Percentiles rank a stretch among this genome's conserved stretches.
Conservation (phyloP, 2,329 filamentous ascomycete species). For the Epichloe hybrida region DNA sequence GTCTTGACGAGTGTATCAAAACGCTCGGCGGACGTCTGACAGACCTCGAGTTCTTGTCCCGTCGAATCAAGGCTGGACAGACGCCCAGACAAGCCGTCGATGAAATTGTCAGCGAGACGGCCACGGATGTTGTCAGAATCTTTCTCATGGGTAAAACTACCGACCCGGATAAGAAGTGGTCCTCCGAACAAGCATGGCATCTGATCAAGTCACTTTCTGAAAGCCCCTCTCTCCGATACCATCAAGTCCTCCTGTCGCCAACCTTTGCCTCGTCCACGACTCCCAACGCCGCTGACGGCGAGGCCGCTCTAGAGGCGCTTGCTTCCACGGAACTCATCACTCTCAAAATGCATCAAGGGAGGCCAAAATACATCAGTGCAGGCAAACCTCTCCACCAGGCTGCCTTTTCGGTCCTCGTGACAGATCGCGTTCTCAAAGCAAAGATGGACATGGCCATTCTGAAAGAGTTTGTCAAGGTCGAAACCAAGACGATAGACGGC, state of each 20-base stretch:
- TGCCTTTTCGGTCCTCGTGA: conserved; percentile 59
- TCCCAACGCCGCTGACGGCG: conserved; percentile 43
- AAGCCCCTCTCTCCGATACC: conserved; percentile 59
- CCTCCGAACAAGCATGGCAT: conserved; percentile 77
- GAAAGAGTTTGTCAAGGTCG: conserved; percentile 53
- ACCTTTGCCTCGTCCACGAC: conserved; percentile 51
- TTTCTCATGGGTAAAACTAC: conserved; percentile 57
- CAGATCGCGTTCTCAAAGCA: conserved; percentile 59
- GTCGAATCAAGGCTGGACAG: conserved; percentile 77
- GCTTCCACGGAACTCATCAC: conserved; percentile 78
- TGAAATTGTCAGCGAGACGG: conserved; percentile 80
- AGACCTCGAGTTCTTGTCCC: conserved; percentile 86
- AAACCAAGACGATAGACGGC: conserved; percentile 63
- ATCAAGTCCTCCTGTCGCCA: conserved; percentile 66
- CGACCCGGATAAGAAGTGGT: conserved; percentile 50
- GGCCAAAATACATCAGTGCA: conserved; percentile 63
- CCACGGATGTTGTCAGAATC: conserved; percentile 85
- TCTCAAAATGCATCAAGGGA: conserved; percentile 58
- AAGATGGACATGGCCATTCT: conserved; percentile 61
- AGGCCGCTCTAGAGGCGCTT: conserved; percentile 64
- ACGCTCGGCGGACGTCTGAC: conserved; percentile 83
- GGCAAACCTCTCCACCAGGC: conserved; percentile 79
- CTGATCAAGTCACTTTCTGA: conserved; percentile 66
- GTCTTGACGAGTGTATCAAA: conserved; percentile 70
- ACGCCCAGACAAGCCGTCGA: conserved; percentile 66